Evolutionary conservation across 1,284 basidiomycete species (phyloP).

Genomic region (Cutaneotrichosporon daszewskae): DNA sequence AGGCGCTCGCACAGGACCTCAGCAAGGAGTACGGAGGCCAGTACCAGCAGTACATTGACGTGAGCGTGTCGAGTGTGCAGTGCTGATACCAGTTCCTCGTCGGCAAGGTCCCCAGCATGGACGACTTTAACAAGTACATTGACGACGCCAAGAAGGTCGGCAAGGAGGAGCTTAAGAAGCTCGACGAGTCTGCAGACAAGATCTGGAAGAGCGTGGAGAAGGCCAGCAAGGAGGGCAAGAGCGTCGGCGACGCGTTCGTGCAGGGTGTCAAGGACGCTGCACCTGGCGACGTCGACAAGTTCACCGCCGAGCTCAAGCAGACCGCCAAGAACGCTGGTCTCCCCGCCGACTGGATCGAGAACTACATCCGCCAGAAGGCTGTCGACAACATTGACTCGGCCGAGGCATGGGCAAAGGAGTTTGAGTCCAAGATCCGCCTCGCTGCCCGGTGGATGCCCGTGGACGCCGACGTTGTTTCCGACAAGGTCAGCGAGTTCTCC

Average conservation of each 20-base stretch:
- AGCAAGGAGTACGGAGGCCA: slow-evolving; percentile 38
- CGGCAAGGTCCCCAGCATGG: slow-evolving; percentile 34
- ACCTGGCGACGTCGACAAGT: slow-evolving; percentile 39
- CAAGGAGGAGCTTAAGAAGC: slow-evolving; percentile 35
- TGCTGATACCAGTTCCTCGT: slow-evolving; percentile 25
- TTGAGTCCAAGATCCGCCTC: slow-evolving; percentile 28
- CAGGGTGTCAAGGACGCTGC: slow-evolving; percentile 37
- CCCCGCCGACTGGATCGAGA: slow-evolving; percentile 39
- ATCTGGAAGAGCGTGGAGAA: slow-evolving; percentile 38
- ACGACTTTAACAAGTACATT: slow-evolving; percentile 35
- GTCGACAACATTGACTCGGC: slow-evolving; percentile 38
- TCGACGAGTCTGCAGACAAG: slow-evolving; percentile 40
- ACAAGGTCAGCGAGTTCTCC: slow-evolving; percentile 34
- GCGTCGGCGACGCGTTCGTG: slow-evolving; percentile 30
- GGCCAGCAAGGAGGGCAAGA: slow-evolving; percentile 39
- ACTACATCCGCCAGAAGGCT: slow-evolving; percentile 34
- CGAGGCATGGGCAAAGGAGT: slow-evolving; percentile 33
- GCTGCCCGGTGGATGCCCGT: slow-evolving; percentile 34
- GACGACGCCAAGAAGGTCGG: slow-evolving; percentile 39
- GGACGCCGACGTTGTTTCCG: slow-evolving; percentile 37
- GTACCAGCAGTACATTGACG: slow-evolving; percentile 34
- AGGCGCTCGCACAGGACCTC: slow-evolving; percentile 31
- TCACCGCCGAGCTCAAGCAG: slow-evolving; percentile 40
- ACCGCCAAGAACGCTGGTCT: slow-evolving; percentile 43
- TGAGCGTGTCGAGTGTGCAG: slow-evolving; percentile 14